Base-by-base conservation (phyloP, 2,329 filamentous ascomycete species). In the Capronia epimyces region DNA sequence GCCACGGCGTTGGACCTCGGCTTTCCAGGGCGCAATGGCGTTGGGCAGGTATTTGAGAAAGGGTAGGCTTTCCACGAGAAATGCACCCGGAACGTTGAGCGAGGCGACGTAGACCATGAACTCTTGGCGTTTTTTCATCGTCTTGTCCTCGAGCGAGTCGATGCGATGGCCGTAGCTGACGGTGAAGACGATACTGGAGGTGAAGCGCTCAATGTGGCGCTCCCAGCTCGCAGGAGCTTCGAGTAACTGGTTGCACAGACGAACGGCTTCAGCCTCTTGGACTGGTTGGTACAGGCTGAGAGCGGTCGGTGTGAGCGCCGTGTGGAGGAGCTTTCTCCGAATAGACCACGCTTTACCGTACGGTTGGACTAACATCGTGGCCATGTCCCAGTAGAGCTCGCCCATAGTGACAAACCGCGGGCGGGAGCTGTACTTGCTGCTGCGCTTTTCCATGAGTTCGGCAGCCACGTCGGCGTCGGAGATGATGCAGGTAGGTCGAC, bases 181-280 rank as follows among this genome's bases (percentile, higher is more conserved):
- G n/a, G n/a, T n/a, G n/a, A n/a, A n/a, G n/a, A n/a, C n/a, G n/a
- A n/a, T n/a, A n/a, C n/a, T n/a, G n/a, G n/a, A n/a, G n/a, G n/a
- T 42, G 68, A 69, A 56, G 76, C 76, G 18, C 72, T n/a, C n/a
- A n/a, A 69, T 37, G 67, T 63, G 1, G 67, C 63, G 1, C 68
- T 53, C 43, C 69, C 71, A 73, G 40, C 66, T 57, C 18, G 43
- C 45, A 2, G 69, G 69, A 1, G 60, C 49, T 3, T 49, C 46
- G n/a, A 70, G 37, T 12, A 74, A 27, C 25, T 27, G 10, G 55
- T 50, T 70, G 66, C 15, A 63, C 69, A 1, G 77, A 78, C n/a
- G 80, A 37, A 72, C 73, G 62, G 76, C 80, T 65, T 82, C 79
- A 56, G 79, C 73, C 59, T 81, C 78, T 60, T 82, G 79, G 52